A percentile compares a stretch with the other conserved stretches of the same genome.
These are phyloP conservation scores for Aethionema arabicum DNA, from an alignment of 345 rosid species.

Conservation along the genomic window DNA sequence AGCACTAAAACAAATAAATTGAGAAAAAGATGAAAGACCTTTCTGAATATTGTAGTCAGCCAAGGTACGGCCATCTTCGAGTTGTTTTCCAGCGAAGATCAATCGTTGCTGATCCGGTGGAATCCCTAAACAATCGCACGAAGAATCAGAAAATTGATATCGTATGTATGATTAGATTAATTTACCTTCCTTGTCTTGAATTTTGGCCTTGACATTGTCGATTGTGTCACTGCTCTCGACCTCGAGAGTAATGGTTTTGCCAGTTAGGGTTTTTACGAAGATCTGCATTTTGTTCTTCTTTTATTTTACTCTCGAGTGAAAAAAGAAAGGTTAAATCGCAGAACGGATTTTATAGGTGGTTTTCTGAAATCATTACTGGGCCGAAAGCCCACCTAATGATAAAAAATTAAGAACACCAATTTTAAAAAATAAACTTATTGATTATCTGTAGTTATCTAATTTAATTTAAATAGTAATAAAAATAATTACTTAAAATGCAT, in stretches of 20 bases:
- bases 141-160: neutral
- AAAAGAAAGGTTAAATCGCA: neutral
- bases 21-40: slow-evolving; percentile 29
- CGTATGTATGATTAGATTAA: neutral
- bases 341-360: neutral
- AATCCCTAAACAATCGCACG: slow-evolving; percentile 31
- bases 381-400: no score
- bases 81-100: slow-evolving; percentile 58
- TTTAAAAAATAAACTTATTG: no score
- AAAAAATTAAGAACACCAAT: no score
- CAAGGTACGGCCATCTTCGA: slow-evolving; percentile 57
- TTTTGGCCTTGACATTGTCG: slow-evolving; percentile 22
- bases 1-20: neutral
- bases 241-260: slow-evolving; percentile 25
- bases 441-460: no score
- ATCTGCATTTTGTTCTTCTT: slow-evolving; percentile 19
- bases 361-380: no score
- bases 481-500: no score
- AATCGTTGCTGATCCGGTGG: slow-evolving; percentile 61
- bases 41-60: slow-evolving; percentile 56
- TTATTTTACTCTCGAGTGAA: neutral
- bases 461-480: no score
- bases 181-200: slow-evolving; percentile 18
- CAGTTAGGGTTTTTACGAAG: slow-evolving; percentile 25
- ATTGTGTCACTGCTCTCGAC: slow-evolving; percentile 24